phyloP scores from a whole-genome alignment of 148 eudicot genomes.

The Dysphania ambrosioides region DNA sequence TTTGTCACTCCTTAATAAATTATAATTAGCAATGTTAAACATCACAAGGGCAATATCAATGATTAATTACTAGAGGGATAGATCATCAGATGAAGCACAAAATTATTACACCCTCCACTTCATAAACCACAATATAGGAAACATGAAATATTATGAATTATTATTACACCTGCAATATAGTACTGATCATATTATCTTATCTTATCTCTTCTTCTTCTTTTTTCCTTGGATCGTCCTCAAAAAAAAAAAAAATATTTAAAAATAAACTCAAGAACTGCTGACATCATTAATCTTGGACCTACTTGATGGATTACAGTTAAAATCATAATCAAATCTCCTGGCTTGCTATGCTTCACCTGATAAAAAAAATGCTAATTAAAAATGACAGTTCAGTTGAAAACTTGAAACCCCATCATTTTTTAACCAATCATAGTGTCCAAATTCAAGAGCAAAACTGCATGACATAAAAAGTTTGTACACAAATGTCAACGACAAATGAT shows the following conservation, averaged over 20 bases:
- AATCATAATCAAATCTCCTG: too few species aligned
- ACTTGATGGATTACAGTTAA: too few species aligned
- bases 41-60: slow-evolving; percentile 14
- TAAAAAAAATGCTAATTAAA: too few species aligned
- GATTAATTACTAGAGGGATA: slow-evolving; percentile 25
- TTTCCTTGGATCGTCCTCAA: too few species aligned
- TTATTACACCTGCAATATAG: slow-evolving; percentile 22
- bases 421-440: slow-evolving; percentile 26
- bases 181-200: background rate
- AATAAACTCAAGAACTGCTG: too few species aligned
- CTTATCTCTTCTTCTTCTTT: too few species aligned
- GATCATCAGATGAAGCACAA: slow-evolving; percentile 18
- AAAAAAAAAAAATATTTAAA: too few species aligned
- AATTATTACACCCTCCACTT: slow-evolving; percentile 26
- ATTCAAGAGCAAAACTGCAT: too few species aligned
- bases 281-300: too few species aligned
- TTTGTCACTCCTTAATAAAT: slow-evolving; percentile 26
- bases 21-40: slow-evolving; percentile 26
- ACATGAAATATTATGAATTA: slow-evolving; percentile 26
- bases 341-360: too few species aligned
- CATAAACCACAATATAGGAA: slow-evolving; percentile 19
- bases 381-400: slow-evolving; percentile 10
- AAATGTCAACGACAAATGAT: slow-evolving; percentile 30
- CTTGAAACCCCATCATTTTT: slow-evolving; percentile 7
- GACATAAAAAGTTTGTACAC: background rate